phyloP scores from a whole-genome alignment of 148 eudicot genomes.

The Nepenthes mirabilis region DNA sequence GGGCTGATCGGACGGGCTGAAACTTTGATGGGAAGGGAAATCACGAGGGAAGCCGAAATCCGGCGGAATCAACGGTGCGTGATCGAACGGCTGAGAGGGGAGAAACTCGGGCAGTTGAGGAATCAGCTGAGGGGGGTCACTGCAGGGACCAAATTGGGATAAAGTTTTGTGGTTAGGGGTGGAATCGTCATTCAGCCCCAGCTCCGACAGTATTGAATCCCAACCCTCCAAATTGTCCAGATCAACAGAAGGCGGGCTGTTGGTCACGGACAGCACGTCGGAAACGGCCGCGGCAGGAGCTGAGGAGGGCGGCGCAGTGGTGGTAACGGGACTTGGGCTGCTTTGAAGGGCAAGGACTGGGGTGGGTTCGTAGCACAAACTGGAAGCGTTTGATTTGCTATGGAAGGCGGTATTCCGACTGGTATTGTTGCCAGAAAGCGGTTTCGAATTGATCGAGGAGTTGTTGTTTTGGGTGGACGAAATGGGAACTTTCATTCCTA shows the following conservation, averaged over 20 bases:
- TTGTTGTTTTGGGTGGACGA: conserved; percentile 19
- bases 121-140: conserved; percentile 7
- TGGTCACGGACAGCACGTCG: conserved; percentile 9
- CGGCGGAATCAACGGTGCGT: conserved; percentile 14
- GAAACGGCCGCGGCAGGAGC: conserved; percentile 3
- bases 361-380: conserved; percentile 63
- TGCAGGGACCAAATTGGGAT: conserved; percentile 19
- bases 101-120: conserved; percentile 37
- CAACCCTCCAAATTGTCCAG: conserved; percentile 64
- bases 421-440: conserved; percentile 8
- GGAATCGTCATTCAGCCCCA: conserved; percentile 73
- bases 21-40: conserved; percentile 13
- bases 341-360: conserved; percentile 70
- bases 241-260: conserved; percentile 26
- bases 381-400: conserved; percentile 4
- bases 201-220: conserved; percentile 69
- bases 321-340: conserved; percentile 43
- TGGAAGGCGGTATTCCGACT: conserved; percentile 11
- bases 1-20: conserved; percentile 11
- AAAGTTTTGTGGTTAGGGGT: conserved; percentile 23
- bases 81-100: conserved; percentile 28
- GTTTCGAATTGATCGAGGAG: conserved; percentile 9
- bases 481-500: conserved; percentile 64
- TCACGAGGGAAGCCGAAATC: conserved; percentile 25
- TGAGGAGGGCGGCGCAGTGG: conserved; percentile 4